Conservation (phyloP, 2,329 filamentous ascomycete species). For the Cladosporium sp. region DNA sequence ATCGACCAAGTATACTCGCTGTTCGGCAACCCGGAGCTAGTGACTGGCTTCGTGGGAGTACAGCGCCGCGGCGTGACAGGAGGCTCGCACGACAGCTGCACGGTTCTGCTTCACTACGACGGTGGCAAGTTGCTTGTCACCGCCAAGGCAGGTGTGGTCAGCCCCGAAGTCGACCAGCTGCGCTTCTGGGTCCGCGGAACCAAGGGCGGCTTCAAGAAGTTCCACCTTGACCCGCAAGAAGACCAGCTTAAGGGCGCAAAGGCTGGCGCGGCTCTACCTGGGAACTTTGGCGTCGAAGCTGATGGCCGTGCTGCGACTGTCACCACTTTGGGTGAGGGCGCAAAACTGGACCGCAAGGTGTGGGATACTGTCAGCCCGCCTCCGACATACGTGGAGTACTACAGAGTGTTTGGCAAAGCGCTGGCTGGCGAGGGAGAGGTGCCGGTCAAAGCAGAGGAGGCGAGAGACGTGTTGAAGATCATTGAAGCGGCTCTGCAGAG, state of each 20-base stretch:
- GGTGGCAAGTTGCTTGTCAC: slow-evolving; percentile 62
- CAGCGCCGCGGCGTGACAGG: slow-evolving; percentile 63
- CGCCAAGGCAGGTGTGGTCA: slow-evolving; percentile 68
- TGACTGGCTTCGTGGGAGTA: slow-evolving; percentile 68
- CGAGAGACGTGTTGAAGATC: slow-evolving; percentile 55
- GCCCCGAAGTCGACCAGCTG: slow-evolving; percentile 67
- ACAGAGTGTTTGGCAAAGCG: slow-evolving; percentile 56
- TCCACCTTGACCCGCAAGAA: slow-evolving; percentile 71
- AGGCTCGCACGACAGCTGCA: slow-evolving; percentile 52
- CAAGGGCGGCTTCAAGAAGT: slow-evolving; percentile 74
- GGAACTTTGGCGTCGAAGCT: slow-evolving; percentile 65
- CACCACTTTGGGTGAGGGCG: slow-evolving; percentile 50
- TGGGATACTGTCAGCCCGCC: slow-evolving; percentile 64
- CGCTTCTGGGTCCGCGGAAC: slow-evolving; percentile 76
- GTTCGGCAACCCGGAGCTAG: slow-evolving; percentile 66
- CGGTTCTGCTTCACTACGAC: slow-evolving; percentile 66
- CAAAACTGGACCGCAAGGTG: slow-evolving; percentile 47
- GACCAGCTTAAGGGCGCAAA: slow-evolving; percentile 63
- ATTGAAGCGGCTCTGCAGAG: slow-evolving; percentile 59
- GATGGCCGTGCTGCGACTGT: slow-evolving; percentile 60
- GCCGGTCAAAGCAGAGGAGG: slow-evolving; percentile 56
- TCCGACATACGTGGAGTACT: slow-evolving; percentile 68
- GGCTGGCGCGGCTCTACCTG: slow-evolving; percentile 59
- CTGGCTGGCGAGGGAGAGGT: slow-evolving; percentile 53
- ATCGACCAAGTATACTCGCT: slow-evolving; percentile 72